A percentile compares a stretch with the other conserved stretches of the same genome.
Evolutionary conservation across 2,329 filamentous ascomycete genomes (phyloP).

Genomic region (Scorias spongiosa): DNA sequence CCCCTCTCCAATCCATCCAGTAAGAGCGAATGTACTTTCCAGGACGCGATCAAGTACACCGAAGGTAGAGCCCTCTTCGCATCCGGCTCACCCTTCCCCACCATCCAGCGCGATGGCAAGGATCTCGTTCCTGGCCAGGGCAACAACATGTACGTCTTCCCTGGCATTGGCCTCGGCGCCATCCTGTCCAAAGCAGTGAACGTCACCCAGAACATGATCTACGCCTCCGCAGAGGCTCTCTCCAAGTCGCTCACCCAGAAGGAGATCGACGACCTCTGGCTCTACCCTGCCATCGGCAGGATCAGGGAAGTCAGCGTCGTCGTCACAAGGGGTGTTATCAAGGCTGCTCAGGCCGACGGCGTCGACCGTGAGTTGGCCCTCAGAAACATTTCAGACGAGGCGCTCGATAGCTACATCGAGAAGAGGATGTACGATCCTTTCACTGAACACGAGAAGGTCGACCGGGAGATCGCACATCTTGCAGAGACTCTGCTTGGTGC

Average conservation of each 20-base stretch:
- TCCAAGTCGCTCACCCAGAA: constrained; percentile 63
- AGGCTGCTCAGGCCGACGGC: constrained; percentile 68
- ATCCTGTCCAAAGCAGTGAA: constrained; percentile 78
- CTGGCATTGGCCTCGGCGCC: constrained; percentile 81
- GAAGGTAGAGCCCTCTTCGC: constrained; percentile 87
- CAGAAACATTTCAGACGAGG: constrained; percentile 48
- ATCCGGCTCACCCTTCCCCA: constrained; percentile 81
- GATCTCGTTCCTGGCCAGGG: constrained; percentile 42
- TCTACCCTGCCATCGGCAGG: constrained; percentile 82
- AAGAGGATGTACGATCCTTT: constrained; percentile 37
- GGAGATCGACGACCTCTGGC: constrained; percentile 67
- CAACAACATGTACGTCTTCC: constrained; percentile 90
- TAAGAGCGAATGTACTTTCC: constrained; percentile 96
- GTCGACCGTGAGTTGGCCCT: constrained; percentile 42
- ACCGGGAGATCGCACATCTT: constrained; percentile 19
- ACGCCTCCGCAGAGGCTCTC: constrained; percentile 74
- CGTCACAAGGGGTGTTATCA: constrained; percentile 85
- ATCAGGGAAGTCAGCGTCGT: constrained; percentile 79
- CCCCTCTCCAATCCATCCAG: constrained; percentile 89
- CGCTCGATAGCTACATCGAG: constrained; percentile 53
- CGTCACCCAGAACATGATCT: constrained; percentile 92
- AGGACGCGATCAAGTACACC: constrained; percentile 81
- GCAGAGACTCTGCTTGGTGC: neutral
- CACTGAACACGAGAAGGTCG: constrained; percentile 27
- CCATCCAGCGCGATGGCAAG: constrained; percentile 36